Evolutionary conservation across 345 rosid species (phyloP).

Genomic region (Ceriops tagal): DNA sequence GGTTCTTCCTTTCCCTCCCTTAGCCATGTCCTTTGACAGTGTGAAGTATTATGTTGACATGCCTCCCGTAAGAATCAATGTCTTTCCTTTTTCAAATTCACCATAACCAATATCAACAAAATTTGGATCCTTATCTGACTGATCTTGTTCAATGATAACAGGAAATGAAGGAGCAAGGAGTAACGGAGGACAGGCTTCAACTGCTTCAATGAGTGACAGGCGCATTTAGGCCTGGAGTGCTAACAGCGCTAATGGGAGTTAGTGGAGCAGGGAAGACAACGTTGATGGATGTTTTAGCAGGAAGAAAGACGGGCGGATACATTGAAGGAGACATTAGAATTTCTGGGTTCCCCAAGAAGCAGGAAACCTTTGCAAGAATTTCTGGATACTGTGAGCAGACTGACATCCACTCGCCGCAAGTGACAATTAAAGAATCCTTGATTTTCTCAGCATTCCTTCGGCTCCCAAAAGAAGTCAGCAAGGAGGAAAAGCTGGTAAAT

Average conservation of each 20-base stretch:
- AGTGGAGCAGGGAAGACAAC: slow-evolving; percentile 83
- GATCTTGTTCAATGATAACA: slow-evolving; percentile 13
- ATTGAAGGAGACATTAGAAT: slow-evolving; percentile 51
- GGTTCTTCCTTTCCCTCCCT: slow-evolving; percentile 79
- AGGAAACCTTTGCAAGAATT: slow-evolving; percentile 56
- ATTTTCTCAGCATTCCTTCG: slow-evolving; percentile 42
- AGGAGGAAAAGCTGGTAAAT: slow-evolving; percentile 17
- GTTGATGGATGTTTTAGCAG: slow-evolving; percentile 62
- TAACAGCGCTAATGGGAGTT: slow-evolving; percentile 65
- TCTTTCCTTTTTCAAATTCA: no score
- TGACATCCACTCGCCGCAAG: slow-evolving; percentile 60
- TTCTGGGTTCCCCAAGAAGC: slow-evolving; percentile 52
- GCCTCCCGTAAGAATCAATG: slow-evolving; percentile 56
- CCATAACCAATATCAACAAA: neutral
- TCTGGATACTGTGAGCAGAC: slow-evolving; percentile 62
- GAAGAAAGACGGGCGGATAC: slow-evolving; percentile 51
- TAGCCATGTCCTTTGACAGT: slow-evolving; percentile 65
- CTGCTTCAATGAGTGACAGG: slow-evolving; percentile 51
- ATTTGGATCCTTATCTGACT: neutral
- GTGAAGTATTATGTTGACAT: slow-evolving; percentile 72
- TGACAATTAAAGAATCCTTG: slow-evolving; percentile 53
- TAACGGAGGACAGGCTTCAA: slow-evolving; percentile 42
- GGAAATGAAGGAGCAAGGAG: slow-evolving; percentile 45
- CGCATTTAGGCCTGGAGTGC: slow-evolving; percentile 59
- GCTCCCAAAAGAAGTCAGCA: slow-evolving; percentile 23